Conservation (phyloP, 306 rosid species). For the Citrullus mucosospermus region DNA sequence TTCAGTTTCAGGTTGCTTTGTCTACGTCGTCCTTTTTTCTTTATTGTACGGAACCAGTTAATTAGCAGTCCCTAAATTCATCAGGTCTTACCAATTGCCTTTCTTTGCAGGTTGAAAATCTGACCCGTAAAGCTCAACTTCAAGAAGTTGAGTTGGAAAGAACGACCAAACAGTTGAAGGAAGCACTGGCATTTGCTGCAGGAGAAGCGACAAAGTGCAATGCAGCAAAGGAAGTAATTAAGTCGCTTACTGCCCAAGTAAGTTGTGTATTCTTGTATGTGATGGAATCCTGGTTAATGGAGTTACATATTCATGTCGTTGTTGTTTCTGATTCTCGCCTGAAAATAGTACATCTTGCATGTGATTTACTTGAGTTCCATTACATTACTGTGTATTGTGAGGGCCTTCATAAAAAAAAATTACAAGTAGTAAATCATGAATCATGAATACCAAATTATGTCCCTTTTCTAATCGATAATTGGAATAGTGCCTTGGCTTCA, state of each 20-base stretch:
- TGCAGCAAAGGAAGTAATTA: conserved; percentile 15
- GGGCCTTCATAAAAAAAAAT: background rate
- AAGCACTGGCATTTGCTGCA: conserved; percentile 78
- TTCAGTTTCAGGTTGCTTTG: background rate
- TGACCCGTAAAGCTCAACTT: conserved; percentile 45
- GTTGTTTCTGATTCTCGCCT: background rate
- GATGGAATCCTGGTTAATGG: background rate
- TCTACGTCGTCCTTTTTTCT: background rate
- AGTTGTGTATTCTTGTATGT: conserved; percentile 8
- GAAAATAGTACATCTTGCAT: background rate
- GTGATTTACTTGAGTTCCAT: background rate
- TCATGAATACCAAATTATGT: background rate
- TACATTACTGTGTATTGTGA: background rate
- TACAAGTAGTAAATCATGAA: background rate
- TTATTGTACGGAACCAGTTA: background rate
- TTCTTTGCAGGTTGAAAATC: conserved; percentile 8
- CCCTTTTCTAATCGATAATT: background rate
- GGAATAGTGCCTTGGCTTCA: background rate
- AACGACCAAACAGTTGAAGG: conserved; percentile 18
- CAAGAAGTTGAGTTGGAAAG: conserved; percentile 11
- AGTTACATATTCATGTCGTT: background rate
- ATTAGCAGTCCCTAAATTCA: background rate
- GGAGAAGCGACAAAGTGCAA: conserved; percentile 23
- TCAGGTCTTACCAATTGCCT: conserved; percentile 6
- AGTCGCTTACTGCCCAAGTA: conserved; percentile 16